Percentiles rank a stretch among this genome's conserved stretches.
Evolutionary conservation across 139 green algal species (phyloP).

Genomic region (Auxenochlorella protothecoides): DNA sequence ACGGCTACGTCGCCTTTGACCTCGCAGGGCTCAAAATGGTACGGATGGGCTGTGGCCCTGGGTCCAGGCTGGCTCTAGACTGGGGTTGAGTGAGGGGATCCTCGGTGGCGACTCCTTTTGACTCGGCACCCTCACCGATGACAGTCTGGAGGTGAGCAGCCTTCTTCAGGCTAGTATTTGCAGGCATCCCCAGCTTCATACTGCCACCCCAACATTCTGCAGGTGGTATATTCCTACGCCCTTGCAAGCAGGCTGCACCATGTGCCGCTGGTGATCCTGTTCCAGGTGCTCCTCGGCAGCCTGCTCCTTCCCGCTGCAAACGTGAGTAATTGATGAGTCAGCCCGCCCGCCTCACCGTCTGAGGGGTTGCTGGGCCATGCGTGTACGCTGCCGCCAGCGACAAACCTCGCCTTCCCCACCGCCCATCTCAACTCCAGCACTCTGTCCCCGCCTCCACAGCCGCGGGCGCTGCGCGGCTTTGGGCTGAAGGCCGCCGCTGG

Average conservation of each 20-base stretch:
- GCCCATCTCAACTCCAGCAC: not conserved
- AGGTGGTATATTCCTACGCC: slow-evolving; percentile 29
- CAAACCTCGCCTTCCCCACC: not conserved
- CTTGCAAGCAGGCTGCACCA: slow-evolving; percentile 19
- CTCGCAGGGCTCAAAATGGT: not conserved
- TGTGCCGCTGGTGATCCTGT: slow-evolving; percentile 16
- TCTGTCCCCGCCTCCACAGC: not conserved
- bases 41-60: not conserved
- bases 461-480: not conserved
- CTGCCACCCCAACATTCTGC: not conserved
- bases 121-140: too few relatives aligned
- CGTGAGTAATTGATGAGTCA: too few relatives aligned
- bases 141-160: too few relatives aligned
- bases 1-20: slow-evolving; percentile 16
- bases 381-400: not conserved
- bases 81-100: too few relatives aligned
- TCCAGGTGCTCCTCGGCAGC: slow-evolving; percentile 1
- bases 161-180: too few relatives aligned
- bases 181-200: not conserved
- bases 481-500: not conserved
- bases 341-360: not conserved
- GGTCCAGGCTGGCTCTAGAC: too few relatives aligned
- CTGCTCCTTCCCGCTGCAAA: not conserved
- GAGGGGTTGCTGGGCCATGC: not conserved
- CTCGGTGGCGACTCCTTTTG: too few relatives aligned